A percentile compares a stretch with the other conserved stretches of the same genome.
Conservation (phyloP, 106 monocot species). For the Alisma plantagoaquatica region DNA sequence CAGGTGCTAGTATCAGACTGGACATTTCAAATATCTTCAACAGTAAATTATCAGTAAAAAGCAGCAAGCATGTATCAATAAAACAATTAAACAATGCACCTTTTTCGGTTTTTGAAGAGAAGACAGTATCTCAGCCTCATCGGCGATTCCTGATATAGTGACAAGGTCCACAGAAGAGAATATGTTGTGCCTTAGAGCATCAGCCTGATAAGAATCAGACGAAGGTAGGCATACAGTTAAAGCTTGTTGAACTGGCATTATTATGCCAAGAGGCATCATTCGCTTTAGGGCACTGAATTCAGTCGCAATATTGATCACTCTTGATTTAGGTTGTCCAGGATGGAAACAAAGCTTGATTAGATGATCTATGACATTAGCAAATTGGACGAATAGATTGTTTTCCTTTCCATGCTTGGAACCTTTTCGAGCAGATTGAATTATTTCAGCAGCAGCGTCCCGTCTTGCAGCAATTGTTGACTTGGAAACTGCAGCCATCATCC, state of each 20-base stretch:
- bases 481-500: constrained; percentile 99
- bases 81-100: constrained; percentile 40
- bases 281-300: constrained; percentile 96
- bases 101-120: constrained; percentile 98
- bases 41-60: too few relatives aligned
- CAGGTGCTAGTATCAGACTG: too few relatives aligned
- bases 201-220: constrained; percentile 30
- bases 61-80: too few relatives aligned
- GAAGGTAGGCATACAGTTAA: constrained; percentile 69
- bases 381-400: constrained; percentile 58
- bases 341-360: constrained; percentile 88
- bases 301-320: constrained; percentile 70
- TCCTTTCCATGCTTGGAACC: constrained; percentile 50
- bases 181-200: constrained; percentile 43
- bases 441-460: constrained; percentile 94
- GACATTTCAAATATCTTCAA: too few relatives aligned
- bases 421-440: constrained; percentile 80
- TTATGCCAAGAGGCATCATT: constrained; percentile 96
- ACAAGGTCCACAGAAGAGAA: constrained; percentile 52
- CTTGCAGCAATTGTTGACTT: constrained; percentile 91
- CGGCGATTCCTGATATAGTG: constrained; percentile 83
- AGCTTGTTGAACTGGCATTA: constrained; percentile 89
- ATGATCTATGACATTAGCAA: constrained; percentile 82
- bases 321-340: constrained; percentile 76
- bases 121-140: constrained; percentile 97